These are phyloP conservation scores for Kodamaea suecica DNA, from an alignment of 1,139 yeast genomes.

Conservation along the genomic window DNA sequence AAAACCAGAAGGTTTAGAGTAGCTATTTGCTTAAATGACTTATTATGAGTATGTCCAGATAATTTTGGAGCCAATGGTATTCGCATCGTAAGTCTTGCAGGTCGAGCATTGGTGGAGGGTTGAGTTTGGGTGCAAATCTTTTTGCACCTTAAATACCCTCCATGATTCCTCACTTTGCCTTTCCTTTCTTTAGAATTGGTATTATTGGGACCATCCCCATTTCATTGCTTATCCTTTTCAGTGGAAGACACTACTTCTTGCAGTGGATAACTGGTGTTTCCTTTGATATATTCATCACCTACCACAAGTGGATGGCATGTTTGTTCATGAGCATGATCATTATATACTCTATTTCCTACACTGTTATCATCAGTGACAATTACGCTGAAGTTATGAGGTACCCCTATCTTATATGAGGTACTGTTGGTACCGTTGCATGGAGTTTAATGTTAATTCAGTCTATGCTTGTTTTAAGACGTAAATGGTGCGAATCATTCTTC, in stretches of 20 bases:
- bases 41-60: too few species aligned
- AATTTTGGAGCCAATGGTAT: too few species aligned
- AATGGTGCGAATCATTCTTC: constrained; percentile 44
- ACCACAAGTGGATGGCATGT: constrained; percentile 40
- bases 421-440: constrained; percentile 30
- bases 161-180: too few species aligned
- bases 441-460: constrained; percentile 35
- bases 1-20: too few species aligned
- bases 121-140: too few species aligned
- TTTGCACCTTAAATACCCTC: too few species aligned
- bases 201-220: constrained; percentile 28
- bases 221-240: constrained; percentile 38
- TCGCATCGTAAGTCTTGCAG: too few species aligned
- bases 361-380: constrained; percentile 6
- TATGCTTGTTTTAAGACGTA: constrained; percentile 37
- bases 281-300: constrained; percentile 33
- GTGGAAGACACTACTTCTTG: constrained; percentile 43
- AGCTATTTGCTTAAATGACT: too few species aligned
- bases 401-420: constrained; percentile 29
- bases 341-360: constrained; percentile 42
- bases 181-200: too few species aligned
- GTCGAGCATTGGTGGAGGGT: too few species aligned
- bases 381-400: constrained; percentile 14
- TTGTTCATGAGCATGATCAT: constrained; percentile 25
- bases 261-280: constrained; percentile 41